Evolutionary conservation across 2,329 filamentous ascomycete species (phyloP).

Genomic region (Penicillium sp.): DNA sequence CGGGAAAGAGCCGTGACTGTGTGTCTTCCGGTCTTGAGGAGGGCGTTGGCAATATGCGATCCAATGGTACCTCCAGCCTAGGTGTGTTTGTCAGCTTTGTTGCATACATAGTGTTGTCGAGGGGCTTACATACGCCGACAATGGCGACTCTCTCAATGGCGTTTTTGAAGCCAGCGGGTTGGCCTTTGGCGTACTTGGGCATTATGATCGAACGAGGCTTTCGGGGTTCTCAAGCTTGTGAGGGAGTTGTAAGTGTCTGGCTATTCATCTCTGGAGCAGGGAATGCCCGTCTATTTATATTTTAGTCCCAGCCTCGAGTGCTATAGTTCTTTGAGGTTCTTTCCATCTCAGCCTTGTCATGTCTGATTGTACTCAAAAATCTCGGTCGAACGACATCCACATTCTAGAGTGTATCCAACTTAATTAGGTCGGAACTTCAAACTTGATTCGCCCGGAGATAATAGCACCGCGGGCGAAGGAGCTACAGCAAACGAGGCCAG

Average conservation of each 20-base stretch:
- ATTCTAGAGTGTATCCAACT: background rate
- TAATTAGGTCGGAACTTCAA: background rate
- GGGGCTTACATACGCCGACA: conserved; percentile 34
- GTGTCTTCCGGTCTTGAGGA: conserved; percentile 52
- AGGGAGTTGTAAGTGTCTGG: conserved; percentile 7
- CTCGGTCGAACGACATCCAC: background rate
- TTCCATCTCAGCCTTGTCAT: background rate
- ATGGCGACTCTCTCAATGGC: conserved; percentile 41
- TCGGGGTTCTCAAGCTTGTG: background rate
- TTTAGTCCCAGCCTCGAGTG: conserved; percentile 3
- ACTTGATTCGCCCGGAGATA: background rate
- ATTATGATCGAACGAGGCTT: conserved; percentile 12
- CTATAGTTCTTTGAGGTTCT: no score
- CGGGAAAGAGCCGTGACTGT: conserved; percentile 54
- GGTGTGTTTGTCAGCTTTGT: conserved; percentile 10
- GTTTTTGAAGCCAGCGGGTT: conserved; percentile 30
- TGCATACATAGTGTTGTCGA: background rate
- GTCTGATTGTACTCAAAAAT: conserved; percentile 1
- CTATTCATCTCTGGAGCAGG: conserved; percentile 7
- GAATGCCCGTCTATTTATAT: conserved; percentile 20
- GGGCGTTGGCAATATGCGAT: conserved; percentile 28
- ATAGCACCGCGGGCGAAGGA: no score
- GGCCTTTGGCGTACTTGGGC: conserved; percentile 26
- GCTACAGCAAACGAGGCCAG: background rate
- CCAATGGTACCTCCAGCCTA: conserved; percentile 41